Conservation (phyloP, 148 eudicot genomes). For the Fallopia convolvulus region DNA sequence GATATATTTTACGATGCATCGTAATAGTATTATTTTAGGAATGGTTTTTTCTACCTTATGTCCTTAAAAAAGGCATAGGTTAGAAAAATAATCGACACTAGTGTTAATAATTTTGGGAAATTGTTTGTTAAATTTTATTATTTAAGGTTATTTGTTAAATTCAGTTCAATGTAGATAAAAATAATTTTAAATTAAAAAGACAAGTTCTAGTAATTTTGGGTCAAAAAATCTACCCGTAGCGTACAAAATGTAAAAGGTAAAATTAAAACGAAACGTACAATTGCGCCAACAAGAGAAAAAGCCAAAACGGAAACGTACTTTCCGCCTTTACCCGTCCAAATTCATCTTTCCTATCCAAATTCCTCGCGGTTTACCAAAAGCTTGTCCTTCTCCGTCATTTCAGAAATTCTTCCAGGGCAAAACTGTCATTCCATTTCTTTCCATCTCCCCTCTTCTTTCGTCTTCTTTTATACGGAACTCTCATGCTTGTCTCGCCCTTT, state of each 20-base stretch:
- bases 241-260: background rate
- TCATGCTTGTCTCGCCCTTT: background rate
- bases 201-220: too few species aligned
- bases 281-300: background rate
- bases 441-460: background rate
- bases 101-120: too few species aligned
- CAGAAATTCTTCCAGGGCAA: slow-evolving; percentile 12
- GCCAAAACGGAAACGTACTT: background rate
- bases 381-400: slow-evolving; percentile 5
- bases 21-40: too few species aligned
- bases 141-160: too few species aligned
- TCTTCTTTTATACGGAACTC: background rate
- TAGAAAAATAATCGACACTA: too few species aligned
- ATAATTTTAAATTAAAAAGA: too few species aligned
- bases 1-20: too few species aligned
- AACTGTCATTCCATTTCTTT: slow-evolving; percentile 14
- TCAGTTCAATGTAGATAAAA: too few species aligned
- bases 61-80: too few species aligned
- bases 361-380: background rate
- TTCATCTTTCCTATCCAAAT: slow-evolving; percentile 13
- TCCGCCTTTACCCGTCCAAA: slow-evolving; percentile 17
- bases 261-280: background rate
- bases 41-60: too few species aligned
- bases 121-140: too few species aligned
- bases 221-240: too few species aligned